These are phyloP conservation scores for Fragaria iinumae DNA, from an alignment of 306 rosid genomes.

Conservation along the genomic window DNA sequence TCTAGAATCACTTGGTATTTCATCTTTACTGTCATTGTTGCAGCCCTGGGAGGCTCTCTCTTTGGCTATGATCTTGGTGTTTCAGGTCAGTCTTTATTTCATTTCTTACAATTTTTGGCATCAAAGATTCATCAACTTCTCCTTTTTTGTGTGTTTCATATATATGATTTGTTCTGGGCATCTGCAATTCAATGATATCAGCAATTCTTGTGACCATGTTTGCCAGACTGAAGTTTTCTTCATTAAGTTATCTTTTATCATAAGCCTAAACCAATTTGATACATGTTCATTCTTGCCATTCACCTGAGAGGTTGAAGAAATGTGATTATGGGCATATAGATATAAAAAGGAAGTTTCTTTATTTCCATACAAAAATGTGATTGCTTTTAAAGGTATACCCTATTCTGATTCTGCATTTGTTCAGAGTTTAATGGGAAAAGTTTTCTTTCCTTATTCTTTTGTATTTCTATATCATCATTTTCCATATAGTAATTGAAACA, in stretches of 20 bases:
- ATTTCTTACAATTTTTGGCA: not conserved
- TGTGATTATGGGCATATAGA: not conserved
- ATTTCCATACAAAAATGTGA: not conserved
- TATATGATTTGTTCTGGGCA: constrained; percentile 9
- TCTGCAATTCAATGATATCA: constrained; percentile 6
- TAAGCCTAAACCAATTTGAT: not conserved
- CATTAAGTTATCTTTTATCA: not conserved
- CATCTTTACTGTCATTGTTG: constrained; percentile 66
- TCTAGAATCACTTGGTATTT: constrained; percentile 59
- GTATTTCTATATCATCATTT: not conserved
- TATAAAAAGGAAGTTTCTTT: not conserved
- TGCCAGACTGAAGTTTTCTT: not conserved
- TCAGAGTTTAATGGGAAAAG: not conserved
- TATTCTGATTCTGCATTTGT: not conserved
- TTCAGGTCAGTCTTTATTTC: constrained; percentile 51
- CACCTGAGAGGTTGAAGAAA: constrained; percentile 5
- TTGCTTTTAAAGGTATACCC: not conserved
- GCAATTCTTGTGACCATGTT: not conserved
- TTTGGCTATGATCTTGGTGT: constrained; percentile 95
- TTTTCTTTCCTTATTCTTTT: not conserved
- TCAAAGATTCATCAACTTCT: constrained; percentile 1
- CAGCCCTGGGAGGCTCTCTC: constrained; percentile 86
- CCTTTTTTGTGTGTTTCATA: not conserved
- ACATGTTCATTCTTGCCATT: not conserved
- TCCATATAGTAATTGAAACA: not conserved